Percentiles rank a stretch among this genome's conserved stretches.
Conservation (phyloP, 2,329 filamentous ascomycete genomes). For the Ophiostoma tasmaniense region DNA sequence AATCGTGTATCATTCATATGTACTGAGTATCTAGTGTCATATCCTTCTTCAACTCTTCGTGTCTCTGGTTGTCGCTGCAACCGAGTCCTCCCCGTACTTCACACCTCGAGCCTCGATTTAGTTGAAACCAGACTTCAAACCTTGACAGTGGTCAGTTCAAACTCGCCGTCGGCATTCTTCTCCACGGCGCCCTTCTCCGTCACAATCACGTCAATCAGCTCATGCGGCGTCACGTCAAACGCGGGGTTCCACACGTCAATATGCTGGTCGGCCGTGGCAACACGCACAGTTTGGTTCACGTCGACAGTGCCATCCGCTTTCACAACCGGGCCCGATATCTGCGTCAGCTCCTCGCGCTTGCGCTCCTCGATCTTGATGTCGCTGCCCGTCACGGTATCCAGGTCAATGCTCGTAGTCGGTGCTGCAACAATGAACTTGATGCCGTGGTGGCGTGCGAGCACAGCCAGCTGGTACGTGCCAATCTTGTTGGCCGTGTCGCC, state of each 20-base stretch:
- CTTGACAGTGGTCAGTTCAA: constrained; percentile 42
- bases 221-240: constrained; percentile 87
- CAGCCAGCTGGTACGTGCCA: constrained; percentile 84
- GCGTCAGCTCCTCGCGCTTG: constrained; percentile 70
- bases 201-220: constrained; percentile 85
- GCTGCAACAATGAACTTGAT: constrained; percentile 94
- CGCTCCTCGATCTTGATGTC: constrained; percentile 90
- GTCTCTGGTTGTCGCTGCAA: not conserved
- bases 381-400: constrained; percentile 65
- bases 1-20: not conserved
- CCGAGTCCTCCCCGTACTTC: no score
- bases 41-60: not conserved
- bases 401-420: constrained; percentile 87
- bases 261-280: constrained; percentile 69
- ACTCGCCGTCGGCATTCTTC: constrained; percentile 62
- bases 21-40: not conserved
- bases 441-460: constrained; percentile 80
- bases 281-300: constrained; percentile 53
- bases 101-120: no score
- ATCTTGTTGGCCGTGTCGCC: constrained; percentile 99
- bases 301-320: constrained; percentile 56
- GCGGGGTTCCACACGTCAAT: constrained; percentile 94
- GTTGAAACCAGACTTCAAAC: not conserved
- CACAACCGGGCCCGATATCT: constrained; percentile 69
- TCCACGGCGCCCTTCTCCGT: constrained; percentile 85